phyloP scores from a whole-genome alignment of 345 rosid species.

The Heritiera fomes region DNA sequence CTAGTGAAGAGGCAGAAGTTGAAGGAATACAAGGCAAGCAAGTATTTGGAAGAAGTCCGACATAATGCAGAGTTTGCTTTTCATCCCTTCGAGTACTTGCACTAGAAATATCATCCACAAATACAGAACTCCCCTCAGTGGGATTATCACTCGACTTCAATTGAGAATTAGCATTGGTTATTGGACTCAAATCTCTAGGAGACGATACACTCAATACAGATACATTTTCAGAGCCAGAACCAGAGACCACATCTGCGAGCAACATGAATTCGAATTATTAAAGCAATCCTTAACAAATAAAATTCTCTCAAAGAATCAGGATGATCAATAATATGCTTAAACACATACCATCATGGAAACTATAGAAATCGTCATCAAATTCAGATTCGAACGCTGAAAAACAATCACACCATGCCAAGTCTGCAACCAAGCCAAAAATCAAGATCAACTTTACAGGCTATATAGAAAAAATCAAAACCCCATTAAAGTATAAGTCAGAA shows the following conservation, averaged over 20 bases:
- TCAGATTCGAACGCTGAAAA: constrained; percentile 58
- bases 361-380: constrained; percentile 60
- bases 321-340: background rate
- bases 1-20: constrained; percentile 35
- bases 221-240: constrained; percentile 38
- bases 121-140: constrained; percentile 32
- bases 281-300: background rate
- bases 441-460: background rate
- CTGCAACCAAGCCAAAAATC: constrained; percentile 26
- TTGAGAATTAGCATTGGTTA: constrained; percentile 11
- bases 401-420: constrained; percentile 54
- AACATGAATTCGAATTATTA: background rate
- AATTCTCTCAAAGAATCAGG: background rate
- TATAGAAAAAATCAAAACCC: background rate
- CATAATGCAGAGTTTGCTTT: constrained; percentile 27
- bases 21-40: constrained; percentile 59
- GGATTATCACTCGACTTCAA: constrained; percentile 26
- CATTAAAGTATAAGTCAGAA: background rate
- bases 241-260: constrained; percentile 30
- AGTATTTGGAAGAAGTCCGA: constrained; percentile 40
- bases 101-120: constrained; percentile 41
- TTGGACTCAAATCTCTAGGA: constrained; percentile 30
- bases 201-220: constrained; percentile 41
- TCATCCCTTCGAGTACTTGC: constrained; percentile 32
- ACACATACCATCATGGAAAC: constrained; percentile 54